phyloP scores from a whole-genome alignment of 805 yeast genomes.

The Metschnikowia anglica region DNA sequence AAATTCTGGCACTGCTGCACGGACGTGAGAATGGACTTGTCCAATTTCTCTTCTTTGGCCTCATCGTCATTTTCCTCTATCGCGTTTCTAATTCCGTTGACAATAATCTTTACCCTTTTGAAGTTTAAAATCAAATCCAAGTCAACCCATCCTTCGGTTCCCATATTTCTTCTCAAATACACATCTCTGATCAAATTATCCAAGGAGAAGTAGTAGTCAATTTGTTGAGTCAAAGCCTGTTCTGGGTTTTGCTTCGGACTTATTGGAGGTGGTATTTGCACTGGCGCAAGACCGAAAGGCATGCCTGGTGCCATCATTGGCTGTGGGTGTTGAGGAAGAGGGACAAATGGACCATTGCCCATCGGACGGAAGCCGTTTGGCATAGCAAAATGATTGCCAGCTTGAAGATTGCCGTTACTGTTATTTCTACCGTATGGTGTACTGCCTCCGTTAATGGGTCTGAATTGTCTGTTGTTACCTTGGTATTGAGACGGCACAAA shows the following conservation, averaged over 20 bases:
- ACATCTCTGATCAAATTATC: conserved; percentile 86
- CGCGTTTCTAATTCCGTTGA: conserved; percentile 39
- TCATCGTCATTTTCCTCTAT: conserved; percentile 27
- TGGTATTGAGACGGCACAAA: conserved; percentile 30
- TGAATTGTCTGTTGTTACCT: conserved; percentile 30
- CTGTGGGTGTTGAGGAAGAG: conserved; percentile 28
- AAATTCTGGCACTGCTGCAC: conserved; percentile 52
- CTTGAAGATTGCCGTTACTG: conserved; percentile 23
- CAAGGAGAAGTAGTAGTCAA: conserved; percentile 86
- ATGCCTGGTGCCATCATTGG: conserved; percentile 21
- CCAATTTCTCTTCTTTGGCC: conserved; percentile 22
- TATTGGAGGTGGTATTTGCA: conserved; percentile 45
- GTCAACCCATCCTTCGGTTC: conserved; percentile 66
- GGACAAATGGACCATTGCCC: conserved; percentile 21
- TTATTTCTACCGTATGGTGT: conserved; percentile 18
- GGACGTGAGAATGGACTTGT: conserved; percentile 49
- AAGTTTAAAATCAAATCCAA: conserved; percentile 63
- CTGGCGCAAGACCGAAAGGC: conserved; percentile 21
- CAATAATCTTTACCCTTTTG: conserved; percentile 65
- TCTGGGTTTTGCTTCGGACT: conserved; percentile 47
- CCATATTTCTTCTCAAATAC: conserved; percentile 78
- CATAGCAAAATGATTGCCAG: conserved; percentile 10
- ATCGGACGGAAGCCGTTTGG: conserved; percentile 22
- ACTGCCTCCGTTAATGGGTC: conserved; percentile 19
- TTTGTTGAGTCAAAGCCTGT: conserved; percentile 54